Percentiles rank a stretch among this genome's conserved stretches.
These are phyloP conservation scores for Mycena alexandri DNA, from an alignment of 768 basidiomycete genomes.

Conservation along the genomic window DNA sequence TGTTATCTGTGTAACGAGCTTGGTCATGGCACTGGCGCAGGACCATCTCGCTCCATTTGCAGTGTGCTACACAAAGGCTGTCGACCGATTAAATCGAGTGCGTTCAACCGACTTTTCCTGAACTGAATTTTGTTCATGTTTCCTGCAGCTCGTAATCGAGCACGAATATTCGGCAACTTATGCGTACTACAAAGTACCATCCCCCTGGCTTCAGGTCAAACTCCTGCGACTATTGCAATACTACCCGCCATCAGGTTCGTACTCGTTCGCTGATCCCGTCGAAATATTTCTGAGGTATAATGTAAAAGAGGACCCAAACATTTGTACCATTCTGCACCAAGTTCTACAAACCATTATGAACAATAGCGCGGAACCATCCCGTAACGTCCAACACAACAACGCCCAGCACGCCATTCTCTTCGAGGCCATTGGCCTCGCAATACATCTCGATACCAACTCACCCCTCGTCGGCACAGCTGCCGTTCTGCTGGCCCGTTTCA, in stretches of 20 bases:
- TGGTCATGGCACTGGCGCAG: constrained; percentile 95
- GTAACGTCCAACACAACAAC: constrained; percentile 98
- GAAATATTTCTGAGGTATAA: constrained; percentile 19
- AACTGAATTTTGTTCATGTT: constrained; percentile 14
- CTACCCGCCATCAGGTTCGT: constrained; percentile 92
- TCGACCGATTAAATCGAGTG: constrained; percentile 88
- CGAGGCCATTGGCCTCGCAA: constrained; percentile 96
- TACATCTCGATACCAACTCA: constrained; percentile 94
- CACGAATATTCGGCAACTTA: constrained; percentile 91
- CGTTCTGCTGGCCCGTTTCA: constrained; percentile 93
- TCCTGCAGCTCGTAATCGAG: constrained; percentile 84
- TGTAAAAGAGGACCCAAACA: constrained; percentile 86
- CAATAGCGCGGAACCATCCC: constrained; percentile 89
- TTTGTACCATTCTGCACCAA: constrained; percentile 81
- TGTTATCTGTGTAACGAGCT: constrained; percentile 91
- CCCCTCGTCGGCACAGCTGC: constrained; percentile 90
- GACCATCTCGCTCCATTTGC: constrained; percentile 92
- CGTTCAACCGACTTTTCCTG: constrained; percentile 39
- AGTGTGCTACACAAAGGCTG: constrained; percentile 95
- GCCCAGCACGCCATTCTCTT: constrained; percentile 98
- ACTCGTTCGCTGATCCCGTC: not conserved
- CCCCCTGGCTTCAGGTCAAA: constrained; percentile 98
- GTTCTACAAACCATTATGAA: constrained; percentile 93
- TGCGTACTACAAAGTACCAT: constrained; percentile 97
- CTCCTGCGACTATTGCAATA: constrained; percentile 93